Conservation (phyloP, 805 yeast species). For the Scheffersomyces coipomensis region DNA sequence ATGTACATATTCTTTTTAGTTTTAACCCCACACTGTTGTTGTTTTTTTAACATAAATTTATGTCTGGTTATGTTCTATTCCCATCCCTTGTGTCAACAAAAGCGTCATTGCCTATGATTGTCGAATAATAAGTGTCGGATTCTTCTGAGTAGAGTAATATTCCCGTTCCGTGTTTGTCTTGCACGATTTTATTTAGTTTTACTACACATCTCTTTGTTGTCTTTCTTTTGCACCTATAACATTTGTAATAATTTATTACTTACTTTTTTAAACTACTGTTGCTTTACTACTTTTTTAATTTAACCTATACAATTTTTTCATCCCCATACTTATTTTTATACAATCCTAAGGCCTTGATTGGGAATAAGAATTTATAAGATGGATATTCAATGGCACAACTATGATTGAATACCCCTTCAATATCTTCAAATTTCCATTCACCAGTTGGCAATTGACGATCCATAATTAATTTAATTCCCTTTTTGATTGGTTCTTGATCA, state of each 20-base stretch:
- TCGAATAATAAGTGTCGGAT: too few species aligned
- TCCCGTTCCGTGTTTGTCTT: too few species aligned
- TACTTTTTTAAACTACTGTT: background rate
- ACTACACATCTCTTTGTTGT: background rate
- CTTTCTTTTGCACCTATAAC: background rate
- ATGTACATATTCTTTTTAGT: too few species aligned
- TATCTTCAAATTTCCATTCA: slow-evolving; percentile 79
- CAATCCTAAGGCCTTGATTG: slow-evolving; percentile 90
- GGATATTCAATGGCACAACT: slow-evolving; percentile 92
- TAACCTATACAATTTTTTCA: slow-evolving; percentile 2
- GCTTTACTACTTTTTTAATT: background rate
- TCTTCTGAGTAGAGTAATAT: too few species aligned
- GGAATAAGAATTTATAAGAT: slow-evolving; percentile 82
- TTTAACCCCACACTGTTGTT: too few species aligned
- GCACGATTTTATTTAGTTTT: too few species aligned
- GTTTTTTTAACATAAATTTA: too few species aligned
- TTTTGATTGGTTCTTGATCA: slow-evolving; percentile 53
- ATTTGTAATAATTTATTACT: background rate
- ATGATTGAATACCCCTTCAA: slow-evolving; percentile 96
- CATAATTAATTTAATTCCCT: slow-evolving; percentile 65
- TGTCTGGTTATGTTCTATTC: too few species aligned
- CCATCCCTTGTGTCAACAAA: too few species aligned
- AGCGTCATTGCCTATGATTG: too few species aligned
- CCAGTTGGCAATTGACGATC: slow-evolving; percentile 70
- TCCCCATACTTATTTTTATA: slow-evolving; percentile 37